Percentiles rank a stretch among this genome's conserved stretches.
Conservation (phyloP, 345 rosid genomes). For the Corymbia maculata region DNA sequence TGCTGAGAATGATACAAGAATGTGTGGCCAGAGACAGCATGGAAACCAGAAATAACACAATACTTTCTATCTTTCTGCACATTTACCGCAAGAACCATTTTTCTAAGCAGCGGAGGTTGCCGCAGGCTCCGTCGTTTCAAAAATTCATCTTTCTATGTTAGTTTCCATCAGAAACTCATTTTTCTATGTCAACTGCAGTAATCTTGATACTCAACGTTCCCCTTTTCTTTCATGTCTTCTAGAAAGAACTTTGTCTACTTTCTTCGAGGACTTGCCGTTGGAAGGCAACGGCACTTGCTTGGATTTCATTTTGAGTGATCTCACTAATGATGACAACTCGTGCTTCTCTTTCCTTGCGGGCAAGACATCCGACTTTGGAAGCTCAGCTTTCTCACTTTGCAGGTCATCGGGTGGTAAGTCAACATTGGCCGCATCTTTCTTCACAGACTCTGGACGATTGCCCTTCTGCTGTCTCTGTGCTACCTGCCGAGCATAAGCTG, state of each 20-base stretch:
- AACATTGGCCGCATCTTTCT: constrained; percentile 1
- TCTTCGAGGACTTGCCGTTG: constrained; percentile 13
- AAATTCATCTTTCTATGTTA: not conserved
- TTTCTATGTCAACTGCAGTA: not conserved
- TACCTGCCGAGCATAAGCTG: constrained; percentile 64
- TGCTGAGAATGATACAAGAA: not conserved
- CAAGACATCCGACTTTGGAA: not conserved
- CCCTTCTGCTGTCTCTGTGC: constrained; percentile 40
- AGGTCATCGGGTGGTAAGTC: constrained; percentile 1
- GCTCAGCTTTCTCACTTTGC: not conserved
- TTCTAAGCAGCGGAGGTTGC: not conserved
- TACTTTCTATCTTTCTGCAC: not conserved
- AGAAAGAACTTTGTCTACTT: not conserved
- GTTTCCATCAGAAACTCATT: not conserved
- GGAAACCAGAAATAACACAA: not conserved
- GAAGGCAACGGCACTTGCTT: constrained; percentile 28
- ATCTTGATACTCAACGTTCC: not conserved
- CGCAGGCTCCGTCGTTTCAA: not conserved
- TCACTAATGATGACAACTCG: constrained; percentile 51
- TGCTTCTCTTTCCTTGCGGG: constrained; percentile 36
- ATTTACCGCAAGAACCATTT: not conserved
- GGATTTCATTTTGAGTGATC: constrained; percentile 69
- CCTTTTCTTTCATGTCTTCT: not conserved
- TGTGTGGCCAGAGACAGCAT: not conserved
- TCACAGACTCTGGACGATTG: constrained; percentile 5